phyloP scores from a whole-genome alignment of 164 flowering plant genomes.

The Kingdonia uniflora region DNA sequence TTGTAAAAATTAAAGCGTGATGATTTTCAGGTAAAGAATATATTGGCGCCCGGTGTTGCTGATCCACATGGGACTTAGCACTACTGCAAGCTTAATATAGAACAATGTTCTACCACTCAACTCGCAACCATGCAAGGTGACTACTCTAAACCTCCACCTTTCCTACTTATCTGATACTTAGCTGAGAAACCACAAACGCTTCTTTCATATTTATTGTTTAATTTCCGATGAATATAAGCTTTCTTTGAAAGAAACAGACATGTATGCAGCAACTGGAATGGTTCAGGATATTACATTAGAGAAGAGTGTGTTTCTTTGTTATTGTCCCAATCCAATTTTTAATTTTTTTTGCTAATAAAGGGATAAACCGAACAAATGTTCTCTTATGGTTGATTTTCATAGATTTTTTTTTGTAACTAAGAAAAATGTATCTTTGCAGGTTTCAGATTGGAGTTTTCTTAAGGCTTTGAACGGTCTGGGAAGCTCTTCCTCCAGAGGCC shows the following conservation, averaged over 20 bases:
- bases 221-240: no score
- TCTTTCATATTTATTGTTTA: no score
- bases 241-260: no score
- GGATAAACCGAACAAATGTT: no score
- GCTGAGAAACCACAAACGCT: not conserved
- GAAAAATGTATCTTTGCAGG: slow-evolving; percentile 23
- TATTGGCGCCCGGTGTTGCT: slow-evolving; percentile 75
- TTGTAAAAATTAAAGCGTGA: no score
- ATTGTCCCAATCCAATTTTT: no score
- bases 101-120: slow-evolving; percentile 49
- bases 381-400: no score
- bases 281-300: no score
- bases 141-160: not conserved
- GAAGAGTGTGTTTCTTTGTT: no score
- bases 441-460: slow-evolving; percentile 54
- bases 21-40: slow-evolving; percentile 64
- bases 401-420: no score
- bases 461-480: slow-evolving; percentile 37
- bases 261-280: no score
- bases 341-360: no score
- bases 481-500: slow-evolving; percentile 36
- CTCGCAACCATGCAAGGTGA: slow-evolving; percentile 70
- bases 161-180: not conserved
- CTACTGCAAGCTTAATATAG: slow-evolving; percentile 64
- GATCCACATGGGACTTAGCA: slow-evolving; percentile 87